Conservation (phyloP, 2,329 filamentous ascomycete genomes). For the Talaromyces marneffei region DNA sequence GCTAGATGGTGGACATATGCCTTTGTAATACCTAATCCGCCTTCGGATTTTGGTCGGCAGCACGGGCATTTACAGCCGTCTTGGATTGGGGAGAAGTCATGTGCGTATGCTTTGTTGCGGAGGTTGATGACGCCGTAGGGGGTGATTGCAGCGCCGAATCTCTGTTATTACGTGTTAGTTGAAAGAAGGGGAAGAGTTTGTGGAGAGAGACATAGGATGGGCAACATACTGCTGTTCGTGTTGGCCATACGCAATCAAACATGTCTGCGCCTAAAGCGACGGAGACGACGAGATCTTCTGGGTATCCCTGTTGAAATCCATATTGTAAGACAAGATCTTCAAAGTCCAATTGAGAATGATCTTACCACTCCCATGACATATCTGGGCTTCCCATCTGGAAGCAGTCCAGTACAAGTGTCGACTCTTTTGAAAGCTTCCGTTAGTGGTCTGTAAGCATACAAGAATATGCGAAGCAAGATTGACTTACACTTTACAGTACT, state of each 20-base stretch:
- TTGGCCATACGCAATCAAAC: slow-evolving; percentile 99
- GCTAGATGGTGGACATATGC: slow-evolving; percentile 89
- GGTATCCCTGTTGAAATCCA: slow-evolving; percentile 60
- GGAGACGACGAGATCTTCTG: slow-evolving; percentile 89
- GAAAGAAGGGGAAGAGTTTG: neutral
- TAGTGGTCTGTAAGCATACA: neutral
- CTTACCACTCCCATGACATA: slow-evolving; percentile 94
- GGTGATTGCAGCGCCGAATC: slow-evolving; percentile 93
- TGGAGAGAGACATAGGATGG: neutral
- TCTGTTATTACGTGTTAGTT: slow-evolving; percentile 31
- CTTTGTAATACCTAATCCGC: slow-evolving; percentile 73
- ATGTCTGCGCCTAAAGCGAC: slow-evolving; percentile 94
- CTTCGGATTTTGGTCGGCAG: slow-evolving; percentile 62
- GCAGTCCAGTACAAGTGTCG: slow-evolving; percentile 71
- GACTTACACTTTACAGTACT: slow-evolving; percentile 73
- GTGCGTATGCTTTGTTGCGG: slow-evolving; percentile 65
- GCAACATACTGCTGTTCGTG: slow-evolving; percentile 67
- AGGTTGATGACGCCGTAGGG: slow-evolving; percentile 76
- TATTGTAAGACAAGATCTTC: slow-evolving; percentile 7
- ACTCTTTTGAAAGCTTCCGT: slow-evolving; percentile 46
- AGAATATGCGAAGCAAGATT: neutral
- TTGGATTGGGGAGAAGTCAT: slow-evolving; percentile 80
- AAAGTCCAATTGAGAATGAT: neutral
- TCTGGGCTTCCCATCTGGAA: slow-evolving; percentile 88
- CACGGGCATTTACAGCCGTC: slow-evolving; percentile 73